Evolutionary conservation across 2,329 filamentous ascomycete species (phyloP).

Genomic region (Xylariaceae sp.): DNA sequence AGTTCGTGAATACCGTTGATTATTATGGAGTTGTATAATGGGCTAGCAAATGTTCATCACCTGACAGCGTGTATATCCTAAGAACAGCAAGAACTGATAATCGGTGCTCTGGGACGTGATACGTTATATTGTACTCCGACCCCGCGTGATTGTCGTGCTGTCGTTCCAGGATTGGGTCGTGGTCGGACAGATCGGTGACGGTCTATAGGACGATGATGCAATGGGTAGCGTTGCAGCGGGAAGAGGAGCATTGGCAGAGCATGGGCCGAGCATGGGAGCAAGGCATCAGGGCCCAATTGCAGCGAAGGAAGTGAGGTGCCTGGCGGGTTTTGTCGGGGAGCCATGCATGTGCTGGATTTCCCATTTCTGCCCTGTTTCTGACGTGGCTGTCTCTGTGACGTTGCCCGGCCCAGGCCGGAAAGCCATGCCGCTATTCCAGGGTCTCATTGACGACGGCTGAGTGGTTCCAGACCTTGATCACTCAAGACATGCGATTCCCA

Average conservation of each 20-base stretch:
- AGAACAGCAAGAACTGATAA: constrained; percentile 15
- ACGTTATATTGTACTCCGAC: constrained; percentile 18
- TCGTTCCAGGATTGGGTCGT: constrained; percentile 18
- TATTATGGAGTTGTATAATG: constrained; percentile 11
- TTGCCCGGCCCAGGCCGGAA: constrained; percentile 17
- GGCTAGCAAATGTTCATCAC: constrained; percentile 11
- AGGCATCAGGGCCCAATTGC: constrained; percentile 11
- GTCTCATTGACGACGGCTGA: constrained; percentile 5
- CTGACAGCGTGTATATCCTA: constrained; percentile 6
- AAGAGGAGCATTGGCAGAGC: no score
- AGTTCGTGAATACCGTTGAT: constrained; percentile 2
- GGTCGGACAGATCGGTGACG: constrained; percentile 14
- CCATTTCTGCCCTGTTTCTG: constrained; percentile 14
- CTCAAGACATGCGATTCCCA: constrained; percentile 8
- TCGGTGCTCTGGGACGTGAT: constrained; percentile 7
- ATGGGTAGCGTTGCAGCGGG: constrained; percentile 11
- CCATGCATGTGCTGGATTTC: constrained; percentile 4
- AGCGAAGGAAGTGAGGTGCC: constrained; percentile 7
- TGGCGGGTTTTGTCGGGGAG: constrained; percentile 16
- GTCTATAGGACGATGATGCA: constrained; percentile 9
- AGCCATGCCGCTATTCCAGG: constrained; percentile 9
- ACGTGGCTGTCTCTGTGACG: constrained; percentile 18
- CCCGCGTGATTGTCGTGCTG: constrained; percentile 13
- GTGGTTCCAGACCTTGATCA: constrained; percentile 9
- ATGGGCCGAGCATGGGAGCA: constrained; percentile 2